A percentile compares a stretch with the other conserved stretches of the same genome.
phyloP scores from a whole-genome alignment of 2,329 filamentous ascomycete species.

The Paraconiothyrium brasiliense region DNA sequence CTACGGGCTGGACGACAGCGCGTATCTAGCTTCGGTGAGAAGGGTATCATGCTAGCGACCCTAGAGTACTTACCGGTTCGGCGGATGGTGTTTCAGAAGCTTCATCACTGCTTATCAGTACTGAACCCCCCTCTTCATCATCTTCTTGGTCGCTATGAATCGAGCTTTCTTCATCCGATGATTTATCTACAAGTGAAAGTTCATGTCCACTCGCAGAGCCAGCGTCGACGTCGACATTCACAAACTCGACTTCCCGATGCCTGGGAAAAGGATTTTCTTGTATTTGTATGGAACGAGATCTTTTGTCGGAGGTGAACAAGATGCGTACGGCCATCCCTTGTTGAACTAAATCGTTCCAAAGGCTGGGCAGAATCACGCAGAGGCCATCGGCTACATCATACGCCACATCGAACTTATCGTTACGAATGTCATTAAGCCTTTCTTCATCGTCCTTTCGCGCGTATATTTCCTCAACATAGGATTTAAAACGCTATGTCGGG shows the following conservation, averaged over 20 bases:
- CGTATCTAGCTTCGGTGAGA: slow-evolving; percentile 1
- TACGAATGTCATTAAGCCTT: slow-evolving; percentile 2
- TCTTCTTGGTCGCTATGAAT: slow-evolving; percentile 7
- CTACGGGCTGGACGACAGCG: slow-evolving; percentile 21
- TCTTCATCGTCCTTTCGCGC: slow-evolving; percentile 3
- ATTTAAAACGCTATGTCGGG: slow-evolving; percentile 14
- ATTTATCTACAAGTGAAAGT: neutral
- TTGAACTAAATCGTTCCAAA: slow-evolving; percentile 14
- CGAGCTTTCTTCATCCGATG: neutral
- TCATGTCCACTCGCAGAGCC: neutral
- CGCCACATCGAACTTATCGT: slow-evolving; percentile 19
- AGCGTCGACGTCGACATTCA: slow-evolving; percentile 3
- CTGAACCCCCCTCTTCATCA: slow-evolving; percentile 13
- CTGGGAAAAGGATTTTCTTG: neutral
- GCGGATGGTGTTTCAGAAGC: slow-evolving; percentile 7
- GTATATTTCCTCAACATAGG: slow-evolving; percentile 19
- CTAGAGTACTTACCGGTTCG: slow-evolving; percentile 12
- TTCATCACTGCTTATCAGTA: slow-evolving; percentile 13
- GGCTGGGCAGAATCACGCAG: slow-evolving; percentile 16
- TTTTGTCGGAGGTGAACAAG: slow-evolving; percentile 1
- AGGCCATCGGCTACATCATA: neutral
- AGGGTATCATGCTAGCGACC: too few species aligned
- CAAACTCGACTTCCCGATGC: neutral
- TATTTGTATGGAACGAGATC: neutral
- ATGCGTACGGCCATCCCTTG: slow-evolving; percentile 11